Conservation (phyloP, 345 rosid species). For the Clausena lansium region DNA sequence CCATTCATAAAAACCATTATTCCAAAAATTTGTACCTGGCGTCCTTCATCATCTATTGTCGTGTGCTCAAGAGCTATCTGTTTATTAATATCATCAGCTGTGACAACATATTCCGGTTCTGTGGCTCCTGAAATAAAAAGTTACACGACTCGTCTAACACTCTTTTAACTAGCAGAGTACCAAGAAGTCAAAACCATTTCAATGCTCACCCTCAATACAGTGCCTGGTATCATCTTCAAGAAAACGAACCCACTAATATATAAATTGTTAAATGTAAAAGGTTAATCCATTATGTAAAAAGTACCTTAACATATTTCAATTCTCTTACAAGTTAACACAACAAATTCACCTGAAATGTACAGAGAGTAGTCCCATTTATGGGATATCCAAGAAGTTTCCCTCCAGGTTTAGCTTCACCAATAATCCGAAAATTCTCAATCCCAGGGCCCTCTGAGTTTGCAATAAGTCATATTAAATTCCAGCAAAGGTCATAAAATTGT, state of each 20-base stretch:
- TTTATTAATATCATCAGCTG: slow-evolving; percentile 98
- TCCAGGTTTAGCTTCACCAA: slow-evolving; percentile 90
- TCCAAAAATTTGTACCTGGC: slow-evolving; percentile 59
- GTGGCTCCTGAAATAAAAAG: slow-evolving; percentile 69
- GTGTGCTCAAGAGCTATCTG: slow-evolving; percentile 95
- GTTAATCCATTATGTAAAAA: neutral
- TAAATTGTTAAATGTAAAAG: neutral
- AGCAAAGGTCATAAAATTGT: slow-evolving; percentile 8
- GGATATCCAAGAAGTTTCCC: slow-evolving; percentile 85
- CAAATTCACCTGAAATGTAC: slow-evolving; percentile 83
- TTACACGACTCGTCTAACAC: slow-evolving; percentile 14
- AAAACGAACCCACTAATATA: slow-evolving; percentile 69
- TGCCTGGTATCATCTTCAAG: slow-evolving; percentile 92
- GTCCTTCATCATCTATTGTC: slow-evolving; percentile 97
- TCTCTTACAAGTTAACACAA: slow-evolving; percentile 9
- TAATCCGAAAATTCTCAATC: slow-evolving; percentile 82
- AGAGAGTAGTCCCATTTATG: slow-evolving; percentile 87
- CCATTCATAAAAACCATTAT: slow-evolving; percentile 17
- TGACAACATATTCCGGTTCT: slow-evolving; percentile 91
- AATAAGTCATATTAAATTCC: slow-evolving; percentile 27
- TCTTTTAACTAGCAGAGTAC: slow-evolving; percentile 25
- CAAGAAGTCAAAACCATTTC: slow-evolving; percentile 3
- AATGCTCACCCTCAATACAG: slow-evolving; percentile 78
- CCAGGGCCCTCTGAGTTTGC: slow-evolving; percentile 69
- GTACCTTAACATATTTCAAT: neutral